Percentiles rank a stretch among this genome's conserved stretches.
Evolutionary conservation across 805 yeast species (phyloP).

Genomic region (Wickerhamomyces bovis): DNA sequence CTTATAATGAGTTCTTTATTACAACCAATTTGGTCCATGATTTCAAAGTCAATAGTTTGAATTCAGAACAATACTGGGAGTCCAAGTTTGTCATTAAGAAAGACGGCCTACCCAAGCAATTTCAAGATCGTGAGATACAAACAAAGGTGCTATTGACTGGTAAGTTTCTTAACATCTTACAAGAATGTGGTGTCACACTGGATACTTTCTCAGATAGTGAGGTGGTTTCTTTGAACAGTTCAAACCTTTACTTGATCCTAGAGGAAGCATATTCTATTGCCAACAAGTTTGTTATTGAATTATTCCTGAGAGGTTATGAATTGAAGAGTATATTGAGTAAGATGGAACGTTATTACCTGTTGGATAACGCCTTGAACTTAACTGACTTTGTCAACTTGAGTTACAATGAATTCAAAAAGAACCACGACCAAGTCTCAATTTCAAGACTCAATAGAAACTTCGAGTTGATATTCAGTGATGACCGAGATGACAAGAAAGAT

Average conservation of each 20-base stretch:
- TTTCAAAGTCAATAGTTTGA: conserved; percentile 24
- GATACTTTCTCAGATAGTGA: conserved; percentile 17
- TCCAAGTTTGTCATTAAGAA: conserved; percentile 66
- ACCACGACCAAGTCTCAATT: conserved; percentile 24
- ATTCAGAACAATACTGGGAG: conserved; percentile 64
- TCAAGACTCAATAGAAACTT: conserved; percentile 30
- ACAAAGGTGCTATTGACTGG: conserved; percentile 75
- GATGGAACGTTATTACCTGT: conserved; percentile 53
- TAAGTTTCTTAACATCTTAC: conserved; percentile 68
- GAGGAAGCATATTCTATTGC: conserved; percentile 62
- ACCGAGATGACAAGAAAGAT: conserved; percentile 5
- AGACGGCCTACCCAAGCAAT: conserved; percentile 69
- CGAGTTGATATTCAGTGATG: conserved; percentile 6
- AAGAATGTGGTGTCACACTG: conserved; percentile 45
- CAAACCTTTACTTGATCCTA: conserved; percentile 49
- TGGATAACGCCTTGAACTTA: conserved; percentile 45
- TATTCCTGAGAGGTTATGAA: conserved; percentile 57
- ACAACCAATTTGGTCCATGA: conserved; percentile 26
- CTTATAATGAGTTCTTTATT: conserved; percentile 78
- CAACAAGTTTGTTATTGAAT: conserved; percentile 48
- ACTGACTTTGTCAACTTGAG: conserved; percentile 47
- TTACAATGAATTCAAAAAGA: conserved; percentile 45
- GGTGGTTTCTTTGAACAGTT: conserved; percentile 30
- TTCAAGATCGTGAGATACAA: conserved; percentile 47
- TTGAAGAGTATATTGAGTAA: conserved; percentile 40